Conservation (phyloP, 2,329 filamentous ascomycete genomes). For the Penicillium sclerotiorum region DNA sequence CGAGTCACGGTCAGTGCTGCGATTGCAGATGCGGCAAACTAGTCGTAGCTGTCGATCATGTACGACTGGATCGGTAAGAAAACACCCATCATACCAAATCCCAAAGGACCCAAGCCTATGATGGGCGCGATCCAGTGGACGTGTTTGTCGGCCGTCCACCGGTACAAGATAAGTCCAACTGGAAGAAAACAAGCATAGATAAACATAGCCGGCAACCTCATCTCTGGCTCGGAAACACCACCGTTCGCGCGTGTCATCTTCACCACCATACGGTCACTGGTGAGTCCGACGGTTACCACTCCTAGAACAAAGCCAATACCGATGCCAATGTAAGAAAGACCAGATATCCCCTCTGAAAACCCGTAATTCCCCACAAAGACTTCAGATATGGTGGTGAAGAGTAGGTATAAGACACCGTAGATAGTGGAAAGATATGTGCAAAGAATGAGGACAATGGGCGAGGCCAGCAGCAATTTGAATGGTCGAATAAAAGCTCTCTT, state of each 20-base stretch:
- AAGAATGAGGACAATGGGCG: constrained; percentile 55
- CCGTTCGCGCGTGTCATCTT: constrained; percentile 37
- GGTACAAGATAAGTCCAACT: constrained; percentile 59
- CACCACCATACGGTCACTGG: constrained; percentile 32
- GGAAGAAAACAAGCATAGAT: constrained; percentile 57
- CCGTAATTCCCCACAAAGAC: constrained; percentile 52
- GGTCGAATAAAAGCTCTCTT: constrained; percentile 18
- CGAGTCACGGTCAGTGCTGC: constrained; percentile 59
- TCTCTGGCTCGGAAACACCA: constrained; percentile 47
- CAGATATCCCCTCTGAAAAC: constrained; percentile 46
- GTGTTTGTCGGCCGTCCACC: constrained; percentile 56
- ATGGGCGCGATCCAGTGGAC: constrained; percentile 62
- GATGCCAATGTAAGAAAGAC: constrained; percentile 51
- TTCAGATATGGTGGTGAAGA: constrained; percentile 54
- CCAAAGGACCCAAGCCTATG: constrained; percentile 58
- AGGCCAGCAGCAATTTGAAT: constrained; percentile 50
- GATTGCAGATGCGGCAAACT: too few relatives aligned
- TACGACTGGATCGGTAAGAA: constrained; percentile 63
- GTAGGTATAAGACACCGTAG: constrained; percentile 57
- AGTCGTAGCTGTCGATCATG: constrained; percentile 61
- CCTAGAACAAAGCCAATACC: constrained; percentile 45
- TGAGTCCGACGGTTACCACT: constrained; percentile 37
- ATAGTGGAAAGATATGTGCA: constrained; percentile 52
- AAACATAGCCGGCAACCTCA: constrained; percentile 57
- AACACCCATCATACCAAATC: constrained; percentile 52